Base-by-base conservation (phyloP, 2,329 filamentous ascomycete genomes). In the Endothia cerciana region DNA sequence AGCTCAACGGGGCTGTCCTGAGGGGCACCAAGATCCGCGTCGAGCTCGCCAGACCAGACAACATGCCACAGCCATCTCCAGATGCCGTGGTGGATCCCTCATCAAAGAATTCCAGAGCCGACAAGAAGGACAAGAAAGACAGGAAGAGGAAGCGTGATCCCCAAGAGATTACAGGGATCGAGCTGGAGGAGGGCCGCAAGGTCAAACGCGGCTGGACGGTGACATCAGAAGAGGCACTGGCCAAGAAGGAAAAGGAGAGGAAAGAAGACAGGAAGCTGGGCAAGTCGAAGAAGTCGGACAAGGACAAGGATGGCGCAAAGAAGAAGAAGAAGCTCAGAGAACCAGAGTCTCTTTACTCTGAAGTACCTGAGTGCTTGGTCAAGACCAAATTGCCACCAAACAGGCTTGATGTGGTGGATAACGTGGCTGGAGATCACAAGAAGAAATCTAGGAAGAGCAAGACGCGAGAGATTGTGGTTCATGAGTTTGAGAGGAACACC, bases 171-270 rank as follows among this genome's bases (percentile, higher is more conserved):
- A 73, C 83, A 71, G 95, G 93, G 4, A 83, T 93, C 58, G 87
- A 91, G 73, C 80, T 99, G 47, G 85, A 89, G 6, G 82, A 87
- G 22, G 90, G 87, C 57, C 87, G 94, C 71, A 91, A 91, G 73
- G 89, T 97, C 68, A 96, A 95, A 82, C 85, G 94, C 68, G 94
- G 93, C 5, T 97, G 94, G 94, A 94, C 91, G 0, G 91, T 93
- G 68, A 83, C 89, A 1, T 80, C 82, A 28, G 80, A 81, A 25
- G 78, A 81, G 66, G 77, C 80, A 71, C 80, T 75, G 72, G 82
- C 81, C 70, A 84, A 81, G 70, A 80, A 77, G 49, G 79, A 76
- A 73, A 80, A 79, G 69, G 74, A 77, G 65, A 85, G 82, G 72
- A 78, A 79, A 33, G 79, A 80, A 68, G 78, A 80, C 65, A 75